A percentile compares a stretch with the other conserved stretches of the same genome.
Evolutionary conservation across 2,329 filamentous ascomycete species (phyloP).

Genomic region (Dactylellina leptospora): DNA sequence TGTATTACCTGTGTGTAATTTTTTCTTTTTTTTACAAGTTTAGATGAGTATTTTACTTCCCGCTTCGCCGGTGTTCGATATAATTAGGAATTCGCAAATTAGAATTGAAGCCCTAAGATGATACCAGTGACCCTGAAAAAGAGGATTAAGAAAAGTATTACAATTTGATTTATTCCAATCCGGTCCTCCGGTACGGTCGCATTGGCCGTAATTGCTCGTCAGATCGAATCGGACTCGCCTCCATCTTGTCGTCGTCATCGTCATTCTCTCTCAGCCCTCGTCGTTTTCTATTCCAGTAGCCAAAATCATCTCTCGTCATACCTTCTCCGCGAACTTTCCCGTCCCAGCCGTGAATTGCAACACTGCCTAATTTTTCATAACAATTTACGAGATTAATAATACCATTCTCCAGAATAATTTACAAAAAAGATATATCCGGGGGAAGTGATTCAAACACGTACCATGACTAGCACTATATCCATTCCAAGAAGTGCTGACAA

Average conservation of each 20-base stretch:
- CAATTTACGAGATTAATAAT: constrained; percentile 1
- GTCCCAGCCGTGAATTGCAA: constrained; percentile 42
- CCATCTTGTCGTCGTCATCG: background rate
- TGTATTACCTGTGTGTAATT: no score
- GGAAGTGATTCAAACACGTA: background rate
- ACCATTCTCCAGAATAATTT: background rate
- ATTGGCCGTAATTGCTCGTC: constrained; percentile 26
- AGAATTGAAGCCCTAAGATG: no score
- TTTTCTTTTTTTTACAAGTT: no score
- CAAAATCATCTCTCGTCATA: constrained; percentile 42
- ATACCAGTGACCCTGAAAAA: no score
- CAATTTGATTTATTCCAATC: constrained; percentile 1
- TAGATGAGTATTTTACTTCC: no score
- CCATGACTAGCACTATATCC: constrained; percentile 62
- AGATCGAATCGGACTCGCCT: constrained; percentile 9
- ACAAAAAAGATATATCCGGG: background rate
- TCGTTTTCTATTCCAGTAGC: constrained; percentile 45
- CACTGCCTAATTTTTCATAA: constrained; percentile 17
- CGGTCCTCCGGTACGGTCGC: background rate
- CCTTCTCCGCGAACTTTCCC: constrained; percentile 41
- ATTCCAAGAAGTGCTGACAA: constrained; percentile 64
- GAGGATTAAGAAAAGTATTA: background rate
- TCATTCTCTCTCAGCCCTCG: constrained; percentile 20
- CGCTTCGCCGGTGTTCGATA: no score
- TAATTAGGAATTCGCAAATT: no score